A percentile compares a stretch with the other conserved stretches of the same genome.
Conservation (phyloP, 257 asterid genomes). For the Solanum ossicruentum region DNA sequence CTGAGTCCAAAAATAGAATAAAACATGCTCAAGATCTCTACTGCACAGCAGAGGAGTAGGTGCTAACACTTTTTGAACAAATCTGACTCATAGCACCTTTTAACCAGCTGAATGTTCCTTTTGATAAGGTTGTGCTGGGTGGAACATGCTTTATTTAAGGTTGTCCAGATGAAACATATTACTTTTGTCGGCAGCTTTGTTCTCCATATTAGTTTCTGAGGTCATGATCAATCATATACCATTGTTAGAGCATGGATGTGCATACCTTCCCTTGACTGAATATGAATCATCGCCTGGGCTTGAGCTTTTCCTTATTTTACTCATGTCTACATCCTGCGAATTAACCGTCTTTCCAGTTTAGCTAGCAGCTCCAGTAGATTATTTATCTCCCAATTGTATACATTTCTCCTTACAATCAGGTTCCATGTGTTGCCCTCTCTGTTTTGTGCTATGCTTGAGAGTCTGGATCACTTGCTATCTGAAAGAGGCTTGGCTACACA, state of each 20-base stretch:
- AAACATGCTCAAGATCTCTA: not conserved
- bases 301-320: not conserved
- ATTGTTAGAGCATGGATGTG: not conserved
- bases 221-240: not conserved
- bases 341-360: not conserved
- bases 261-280: not conserved
- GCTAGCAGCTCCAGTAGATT: not conserved
- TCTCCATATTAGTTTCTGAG: not conserved
- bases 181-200: not conserved
- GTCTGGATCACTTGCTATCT: not conserved
- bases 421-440: not conserved
- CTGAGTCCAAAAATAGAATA: not conserved
- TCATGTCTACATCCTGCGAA: not conserved
- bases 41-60: not conserved
- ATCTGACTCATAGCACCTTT: not conserved
- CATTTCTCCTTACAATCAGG: not conserved
- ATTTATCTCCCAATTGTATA: not conserved
- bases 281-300: not conserved
- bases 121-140: not conserved
- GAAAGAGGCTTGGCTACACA: not conserved
- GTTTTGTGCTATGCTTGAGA: not conserved
- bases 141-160: not conserved
- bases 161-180: not conserved
- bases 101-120: not conserved
- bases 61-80: not conserved